Base-by-base conservation (phyloP, 2,329 filamentous ascomycete species). In the Paraconiothyrium sp. region DNA sequence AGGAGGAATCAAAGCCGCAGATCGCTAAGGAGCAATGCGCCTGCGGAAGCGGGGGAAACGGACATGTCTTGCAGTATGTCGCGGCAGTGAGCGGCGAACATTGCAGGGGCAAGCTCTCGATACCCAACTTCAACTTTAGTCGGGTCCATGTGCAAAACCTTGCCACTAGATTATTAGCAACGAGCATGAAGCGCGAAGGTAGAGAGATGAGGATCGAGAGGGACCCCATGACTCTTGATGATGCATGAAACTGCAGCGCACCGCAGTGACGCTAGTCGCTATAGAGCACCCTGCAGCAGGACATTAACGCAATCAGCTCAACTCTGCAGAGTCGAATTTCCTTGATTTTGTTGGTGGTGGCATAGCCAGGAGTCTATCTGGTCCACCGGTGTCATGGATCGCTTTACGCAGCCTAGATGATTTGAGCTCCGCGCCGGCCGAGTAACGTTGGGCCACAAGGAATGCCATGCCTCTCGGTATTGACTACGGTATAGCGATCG, bases 221-320 rank as follows among this genome's bases (percentile, higher is more conserved):
- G 49, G 41, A 44, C 41, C 48, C 35, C 37, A 35, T 49, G 47
- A 58, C 56, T 30, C 39, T 48, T 16, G 14, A 11, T 22, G 24
- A 9, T 39, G 50, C 51, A 55, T 44, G 22, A 49, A 35, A 32
- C 30, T 44, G 49, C 35, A 58, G 57, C 37, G 39, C 16, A 7
- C 24, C 51, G 48, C 58, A 60, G 58, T 30, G n/a, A 55, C 58
- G 43, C 41, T 59, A 39, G 27, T 39, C 44, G 32, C 5, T 22
- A 51, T 34, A 27, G 51, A 34, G 51, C 47, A 50, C 11, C 11
- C 22, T 27, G 49, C 34, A 32, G 20, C 49, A 44, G n/a, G 20
- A 34, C 32, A 54, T 35, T 27, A 50, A 50, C 22, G 20, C 35
- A 22, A 49, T 32, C 9, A 41, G 32, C 41, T 30, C 20, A 10